These are phyloP conservation scores for Terana coerulea DNA, from an alignment of 768 basidiomycete genomes.

Conservation along the genomic window DNA sequence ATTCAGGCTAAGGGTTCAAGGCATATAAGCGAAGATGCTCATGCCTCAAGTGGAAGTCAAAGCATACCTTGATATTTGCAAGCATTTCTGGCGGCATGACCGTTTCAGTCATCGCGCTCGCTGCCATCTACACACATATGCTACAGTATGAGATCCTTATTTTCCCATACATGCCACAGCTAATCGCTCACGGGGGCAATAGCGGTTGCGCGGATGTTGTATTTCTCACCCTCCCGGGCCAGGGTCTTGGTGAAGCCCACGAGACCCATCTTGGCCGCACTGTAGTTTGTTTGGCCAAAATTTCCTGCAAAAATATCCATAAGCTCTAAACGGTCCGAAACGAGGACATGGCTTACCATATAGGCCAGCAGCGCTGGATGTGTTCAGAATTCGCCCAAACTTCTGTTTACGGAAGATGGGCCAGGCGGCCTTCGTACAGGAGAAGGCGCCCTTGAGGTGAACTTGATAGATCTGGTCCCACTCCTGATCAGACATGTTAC, in stretches of 20 bases:
- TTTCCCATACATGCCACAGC: no score
- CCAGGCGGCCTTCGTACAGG: slow-evolving; percentile 95
- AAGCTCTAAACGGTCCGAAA: not conserved
- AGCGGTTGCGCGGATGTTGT: slow-evolving; percentile 80
- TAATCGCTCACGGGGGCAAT: slow-evolving; percentile 80
- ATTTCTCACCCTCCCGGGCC: slow-evolving; percentile 88
- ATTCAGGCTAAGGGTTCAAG: slow-evolving; percentile 61
- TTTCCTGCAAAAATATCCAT: slow-evolving; percentile 52
- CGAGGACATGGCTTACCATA: slow-evolving; percentile 54
- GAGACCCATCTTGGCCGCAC: slow-evolving; percentile 96
- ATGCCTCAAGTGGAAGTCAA: not conserved
- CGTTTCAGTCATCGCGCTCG: slow-evolving; percentile 93
- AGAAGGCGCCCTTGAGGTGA: slow-evolving; percentile 90
- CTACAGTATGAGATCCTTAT: no score
- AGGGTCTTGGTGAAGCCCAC: slow-evolving; percentile 91
- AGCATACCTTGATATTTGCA: slow-evolving; percentile 69
- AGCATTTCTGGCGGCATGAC: slow-evolving; percentile 94
- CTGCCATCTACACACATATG: slow-evolving; percentile 82
- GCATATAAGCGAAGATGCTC: not conserved
- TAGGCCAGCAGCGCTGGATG: slow-evolving; percentile 90
- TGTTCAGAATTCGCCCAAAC: slow-evolving; percentile 93
- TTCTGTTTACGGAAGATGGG: slow-evolving; percentile 92
- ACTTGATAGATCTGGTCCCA: slow-evolving; percentile 88
- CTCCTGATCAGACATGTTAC: slow-evolving; percentile 95
- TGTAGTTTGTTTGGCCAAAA: slow-evolving; percentile 97